Conservation (phyloP, 2,329 filamentous ascomycete genomes). For the Coniochaeta sp. region DNA sequence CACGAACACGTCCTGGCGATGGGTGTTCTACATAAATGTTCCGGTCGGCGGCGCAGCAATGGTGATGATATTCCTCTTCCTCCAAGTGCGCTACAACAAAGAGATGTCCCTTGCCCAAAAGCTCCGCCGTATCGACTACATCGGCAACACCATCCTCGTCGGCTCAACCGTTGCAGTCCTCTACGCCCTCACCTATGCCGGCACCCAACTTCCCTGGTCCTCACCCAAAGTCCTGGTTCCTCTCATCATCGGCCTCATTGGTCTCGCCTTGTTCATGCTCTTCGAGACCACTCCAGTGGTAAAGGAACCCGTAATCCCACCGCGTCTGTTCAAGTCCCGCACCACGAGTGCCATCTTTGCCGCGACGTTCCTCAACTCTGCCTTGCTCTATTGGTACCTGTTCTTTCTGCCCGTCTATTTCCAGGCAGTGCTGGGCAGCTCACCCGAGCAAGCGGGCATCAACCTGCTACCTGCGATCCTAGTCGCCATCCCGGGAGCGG, state of each 20-base stretch:
- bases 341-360: conserved; percentile 28
- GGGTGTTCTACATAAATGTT: conserved; percentile 36
- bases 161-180: conserved; percentile 29
- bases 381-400: conserved; percentile 24
- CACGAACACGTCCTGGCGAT: conserved; percentile 16
- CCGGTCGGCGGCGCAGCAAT: conserved; percentile 27
- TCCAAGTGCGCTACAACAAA: conserved; percentile 25
- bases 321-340: conserved; percentile 26
- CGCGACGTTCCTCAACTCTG: conserved; percentile 24
- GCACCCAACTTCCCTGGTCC: conserved; percentile 32
- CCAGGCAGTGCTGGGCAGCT: conserved; percentile 27
- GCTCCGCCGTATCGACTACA: conserved; percentile 31
- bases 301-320: conserved; percentile 28
- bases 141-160: conserved; percentile 34
- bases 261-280: conserved; percentile 24
- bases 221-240: conserved; percentile 29
- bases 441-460: conserved; percentile 20
- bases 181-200: conserved; percentile 35
- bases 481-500: conserved; percentile 13
- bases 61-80: conserved; percentile 21
- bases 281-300: conserved; percentile 18
- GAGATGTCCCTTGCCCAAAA: conserved; percentile 16
- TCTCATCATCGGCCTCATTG: conserved; percentile 31
- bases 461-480: conserved; percentile 18
- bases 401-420: conserved; percentile 36